Evolutionary conservation across 2,329 filamentous ascomycete species (phyloP).

Genomic region (Macrophomina phaseolina): DNA sequence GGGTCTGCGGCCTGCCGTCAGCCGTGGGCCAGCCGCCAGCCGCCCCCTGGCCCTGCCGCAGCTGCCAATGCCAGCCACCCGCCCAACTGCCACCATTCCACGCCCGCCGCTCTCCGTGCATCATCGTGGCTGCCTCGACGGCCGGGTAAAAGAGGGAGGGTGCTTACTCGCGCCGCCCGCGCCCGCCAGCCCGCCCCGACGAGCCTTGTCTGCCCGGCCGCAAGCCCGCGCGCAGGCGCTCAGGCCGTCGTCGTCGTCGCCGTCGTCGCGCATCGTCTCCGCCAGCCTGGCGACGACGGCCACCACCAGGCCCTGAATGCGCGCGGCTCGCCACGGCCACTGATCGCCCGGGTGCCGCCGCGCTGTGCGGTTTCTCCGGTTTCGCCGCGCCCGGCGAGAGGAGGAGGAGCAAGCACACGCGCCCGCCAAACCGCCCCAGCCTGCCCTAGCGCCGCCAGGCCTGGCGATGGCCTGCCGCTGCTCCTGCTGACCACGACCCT

Average conservation of each 20-base stretch:
- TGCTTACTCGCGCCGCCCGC: constrained; percentile 6
- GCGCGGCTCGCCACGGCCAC: neutral
- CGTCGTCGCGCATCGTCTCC: too few relatives aligned
- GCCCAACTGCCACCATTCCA: neutral
- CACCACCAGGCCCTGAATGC: neutral
- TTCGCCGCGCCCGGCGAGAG: constrained; percentile 7
- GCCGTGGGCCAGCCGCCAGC: neutral
- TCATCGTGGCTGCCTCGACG: neutral
- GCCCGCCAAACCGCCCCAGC: neutral
- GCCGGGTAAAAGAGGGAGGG: constrained; percentile 1
- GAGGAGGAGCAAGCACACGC: neutral
- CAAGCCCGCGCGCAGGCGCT: constrained; percentile 5
- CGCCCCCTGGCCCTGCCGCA: neutral
- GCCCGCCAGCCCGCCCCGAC: neutral
- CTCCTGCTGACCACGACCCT: neutral
- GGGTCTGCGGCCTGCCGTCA: neutral
- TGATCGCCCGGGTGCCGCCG: constrained; percentile 16
- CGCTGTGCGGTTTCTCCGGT: constrained; percentile 2
- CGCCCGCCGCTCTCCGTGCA: neutral
- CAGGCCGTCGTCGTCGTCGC: neutral
- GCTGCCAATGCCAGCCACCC: constrained; percentile 4
- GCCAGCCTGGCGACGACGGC: too few relatives aligned
- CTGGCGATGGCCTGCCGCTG: neutral
- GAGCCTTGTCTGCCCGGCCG: constrained; percentile 12
- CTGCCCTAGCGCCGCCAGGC: neutral